Evolutionary conservation across 306 rosid species (phyloP), one percentile per base, ranked within the genome.

Genomic region (Luffa acutangula): DNA sequence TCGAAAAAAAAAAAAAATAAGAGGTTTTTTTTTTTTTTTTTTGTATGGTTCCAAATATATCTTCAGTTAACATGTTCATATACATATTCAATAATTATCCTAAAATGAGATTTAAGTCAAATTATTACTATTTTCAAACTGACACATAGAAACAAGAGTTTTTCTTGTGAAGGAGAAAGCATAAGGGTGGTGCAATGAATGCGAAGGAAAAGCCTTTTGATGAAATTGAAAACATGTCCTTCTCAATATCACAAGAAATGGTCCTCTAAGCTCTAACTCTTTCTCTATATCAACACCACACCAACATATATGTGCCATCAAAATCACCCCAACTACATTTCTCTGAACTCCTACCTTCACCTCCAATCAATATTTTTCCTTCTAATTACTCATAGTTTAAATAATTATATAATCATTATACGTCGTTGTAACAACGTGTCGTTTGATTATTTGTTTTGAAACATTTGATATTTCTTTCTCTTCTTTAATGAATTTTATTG

Each of bases 241-340:
- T 74, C 78, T 74, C 62, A 48, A 34, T 51, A 34, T 74, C 78
- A 74, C 78, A 74, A 73, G 78, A 73, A 73, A 51, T 74, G 59
- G 78, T 74, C 46, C 25, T 48, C 2, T 10, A 42, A 43, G 37
- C 25, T 48, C 2, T 10, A 42, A 43, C 54, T 46, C 17, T n/a
- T 45, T 4, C 57, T 31, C 36, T 2, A 41, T 71, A 5, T 43
- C 76, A 42, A 51, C 7, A 48, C 46, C 75, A 42, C 75, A 69
- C 7, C 34, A 2, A 20, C 39, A 11, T 2, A 45, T 5, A 42
- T 39, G 49, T 39, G 51, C 74, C 51, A 36, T 66, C 74, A 71
- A 71, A 36, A 45, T 57, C 31, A 20, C 39, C 33, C 59, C 77
- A 46, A 73, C 78, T 49, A 73, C 41, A 49, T 73, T 49, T 46